Base-by-base conservation (phyloP, 176 grass and related monocot genomes). In the Aegilops bicornis region DNA sequence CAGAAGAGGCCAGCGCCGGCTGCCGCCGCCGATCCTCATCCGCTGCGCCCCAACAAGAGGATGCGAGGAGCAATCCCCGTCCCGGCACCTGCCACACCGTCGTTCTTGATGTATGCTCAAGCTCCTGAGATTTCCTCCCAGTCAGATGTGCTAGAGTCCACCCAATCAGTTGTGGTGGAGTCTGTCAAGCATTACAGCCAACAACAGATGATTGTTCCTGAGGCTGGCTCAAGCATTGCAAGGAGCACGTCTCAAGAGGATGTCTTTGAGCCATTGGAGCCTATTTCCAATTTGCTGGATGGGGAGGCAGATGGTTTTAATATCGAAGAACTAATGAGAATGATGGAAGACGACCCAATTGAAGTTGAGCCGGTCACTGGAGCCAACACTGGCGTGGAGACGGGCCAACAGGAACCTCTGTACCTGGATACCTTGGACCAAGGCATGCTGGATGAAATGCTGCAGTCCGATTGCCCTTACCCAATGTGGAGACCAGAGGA, bases 311-410 rank as follows among this genome's bases (percentile, higher is more conserved):
- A 84, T 4, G 32, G 52, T 8, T 94, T 98, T 39, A 72, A 89
- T 68, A 22, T 96, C 0, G 50, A 84, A 0, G 93, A 94, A 2
- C 88, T 96, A 85, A 24, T 98, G 39, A 73, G 62, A 19, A 85
- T 96, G 88, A 88, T 98, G 82, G 82, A 90, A 22, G 62, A 66
- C 12, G 91, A 91, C 65, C 88, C 92, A 2, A 85, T 16, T 4
- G 81, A 87, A 4, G 15, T 30, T 31, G 73, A 76, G 45, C 25
- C 73, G 1, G 25, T 45, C 17, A 76, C 16, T 5, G 45, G 47
- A 68, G 80, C 13, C 17, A 62, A 65, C 17, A 0, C 23, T 29
- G 19, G 40, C 52, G 4, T 64, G 33, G 65, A 32, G 29, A 52
- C 52, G 4, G 32, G 33, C 16, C 47, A 56, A 30, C n/a, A 78